Conservation (phyloP, 495 filamentous ascomycete species). For the Extremus antarcticus region DNA sequence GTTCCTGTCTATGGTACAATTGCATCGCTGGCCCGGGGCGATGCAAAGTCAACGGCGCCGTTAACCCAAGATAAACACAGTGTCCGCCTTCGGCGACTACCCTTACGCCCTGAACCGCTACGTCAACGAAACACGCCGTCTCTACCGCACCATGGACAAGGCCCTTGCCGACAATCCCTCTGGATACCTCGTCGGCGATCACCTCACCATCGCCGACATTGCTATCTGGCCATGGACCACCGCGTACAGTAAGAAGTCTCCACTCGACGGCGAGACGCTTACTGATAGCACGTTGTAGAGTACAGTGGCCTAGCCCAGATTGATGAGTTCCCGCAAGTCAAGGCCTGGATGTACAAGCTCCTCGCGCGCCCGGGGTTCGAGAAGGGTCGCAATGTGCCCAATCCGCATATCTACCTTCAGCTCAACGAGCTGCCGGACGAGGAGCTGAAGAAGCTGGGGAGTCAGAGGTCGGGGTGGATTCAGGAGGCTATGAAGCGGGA, state of each 20-base stretch:
- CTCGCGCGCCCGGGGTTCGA: neutral
- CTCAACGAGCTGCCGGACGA: neutral
- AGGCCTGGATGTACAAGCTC: neutral
- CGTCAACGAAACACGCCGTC: neutral
- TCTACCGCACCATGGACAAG: neutral
- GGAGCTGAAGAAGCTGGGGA: neutral
- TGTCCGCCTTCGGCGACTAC: neutral
- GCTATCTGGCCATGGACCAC: neutral
- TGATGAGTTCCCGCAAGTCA: neutral
- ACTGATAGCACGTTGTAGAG: neutral
- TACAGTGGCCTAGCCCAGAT: neutral
- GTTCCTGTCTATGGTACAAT: neutral
- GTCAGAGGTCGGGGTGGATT: neutral
- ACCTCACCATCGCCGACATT: neutral
- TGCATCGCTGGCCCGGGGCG: neutral
- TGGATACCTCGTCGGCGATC: neutral
- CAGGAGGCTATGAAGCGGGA: neutral
- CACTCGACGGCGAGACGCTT: neutral
- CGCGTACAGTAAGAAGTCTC: neutral
- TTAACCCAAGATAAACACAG: neutral
- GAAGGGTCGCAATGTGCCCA: neutral
- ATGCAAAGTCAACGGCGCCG: neutral
- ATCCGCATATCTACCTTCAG: neutral
- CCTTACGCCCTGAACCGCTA: neutral
- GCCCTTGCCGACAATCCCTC: neutral